Percentiles rank a stretch among this genome's conserved stretches.
Evolutionary conservation across 805 yeast genomes (phyloP).

Genomic region (Cyberlindnera mycetangii): DNA sequence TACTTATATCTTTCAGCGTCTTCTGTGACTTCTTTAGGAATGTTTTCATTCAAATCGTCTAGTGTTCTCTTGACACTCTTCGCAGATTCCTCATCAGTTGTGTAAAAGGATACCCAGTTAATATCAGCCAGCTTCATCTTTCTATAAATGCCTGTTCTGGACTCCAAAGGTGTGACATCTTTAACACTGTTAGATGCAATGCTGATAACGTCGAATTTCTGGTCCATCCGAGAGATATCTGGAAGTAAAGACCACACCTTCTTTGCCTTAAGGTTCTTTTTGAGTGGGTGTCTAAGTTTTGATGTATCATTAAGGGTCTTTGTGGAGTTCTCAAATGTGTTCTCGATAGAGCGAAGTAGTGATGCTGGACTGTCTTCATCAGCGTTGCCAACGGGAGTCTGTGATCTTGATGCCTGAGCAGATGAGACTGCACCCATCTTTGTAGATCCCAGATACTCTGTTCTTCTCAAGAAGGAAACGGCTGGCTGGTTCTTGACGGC

Average conservation of each 20-base stretch:
- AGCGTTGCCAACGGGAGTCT: conserved; percentile 9
- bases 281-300: conserved; percentile 71
- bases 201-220: conserved; percentile 62
- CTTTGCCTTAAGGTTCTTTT: conserved; percentile 69
- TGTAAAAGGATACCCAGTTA: conserved; percentile 75
- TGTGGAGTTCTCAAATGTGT: conserved; percentile 65
- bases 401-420: conserved; percentile 16
- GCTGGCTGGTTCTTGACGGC: conserved; percentile 37
- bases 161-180: conserved; percentile 10
- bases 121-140: conserved; percentile 67
- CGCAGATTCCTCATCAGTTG: conserved; percentile 44
- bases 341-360: conserved; percentile 70
- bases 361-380: conserved; percentile 51
- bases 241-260: conserved; percentile 81
- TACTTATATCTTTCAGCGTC: conserved; percentile 45
- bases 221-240: conserved; percentile 88
- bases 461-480: conserved; percentile 84
- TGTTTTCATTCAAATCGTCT: conserved; percentile 50
- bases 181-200: conserved; percentile 36
- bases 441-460: conserved; percentile 65
- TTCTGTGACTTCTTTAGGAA: conserved; percentile 34
- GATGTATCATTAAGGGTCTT: conserved; percentile 41
- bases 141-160: conserved; percentile 61
- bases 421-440: not conserved
- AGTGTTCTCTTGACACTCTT: conserved; percentile 38